Conservation (phyloP, 192 early-diverging fungal genomes). For the Chytriomyces hyalinus region DNA sequence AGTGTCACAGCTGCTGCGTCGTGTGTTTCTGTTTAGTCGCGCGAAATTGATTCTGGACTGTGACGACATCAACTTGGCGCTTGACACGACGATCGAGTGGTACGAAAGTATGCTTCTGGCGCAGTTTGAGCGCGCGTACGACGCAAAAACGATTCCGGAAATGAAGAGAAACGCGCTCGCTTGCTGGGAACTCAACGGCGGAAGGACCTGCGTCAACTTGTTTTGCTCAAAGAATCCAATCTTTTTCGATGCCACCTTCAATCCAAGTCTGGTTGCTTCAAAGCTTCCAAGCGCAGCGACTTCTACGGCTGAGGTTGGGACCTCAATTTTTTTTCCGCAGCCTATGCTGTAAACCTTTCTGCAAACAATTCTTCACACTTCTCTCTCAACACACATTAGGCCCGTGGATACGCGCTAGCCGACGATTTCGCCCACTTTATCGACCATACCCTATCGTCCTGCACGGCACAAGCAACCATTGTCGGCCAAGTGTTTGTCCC, state of each 20-base stretch:
- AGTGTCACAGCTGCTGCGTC: constrained; percentile 64
- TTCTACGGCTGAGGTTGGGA: constrained; percentile 15
- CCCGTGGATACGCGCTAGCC: constrained; percentile 55
- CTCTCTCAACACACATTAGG: constrained; percentile 3
- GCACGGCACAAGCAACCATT: constrained; percentile 65
- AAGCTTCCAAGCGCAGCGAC: constrained; percentile 44
- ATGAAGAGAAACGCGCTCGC: constrained; percentile 75
- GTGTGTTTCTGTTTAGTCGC: constrained; percentile 59
- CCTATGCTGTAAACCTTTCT: background rate
- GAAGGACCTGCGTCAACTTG: constrained; percentile 68
- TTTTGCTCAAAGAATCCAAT: constrained; percentile 87
- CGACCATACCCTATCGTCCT: constrained; percentile 64
- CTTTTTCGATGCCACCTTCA: constrained; percentile 80
- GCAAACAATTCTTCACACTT: background rate
- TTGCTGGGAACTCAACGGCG: constrained; percentile 75
- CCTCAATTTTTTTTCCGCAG: background rate
- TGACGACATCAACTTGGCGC: constrained; percentile 63
- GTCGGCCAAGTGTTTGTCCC: constrained; percentile 72
- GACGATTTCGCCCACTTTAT: constrained; percentile 73
- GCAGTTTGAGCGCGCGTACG: constrained; percentile 81
- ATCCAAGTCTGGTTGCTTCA: constrained; percentile 51
- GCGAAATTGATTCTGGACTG: constrained; percentile 62
- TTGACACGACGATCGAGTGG: constrained; percentile 76
- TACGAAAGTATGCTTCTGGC: constrained; percentile 76
- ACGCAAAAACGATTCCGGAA: constrained; percentile 62